Conservation (phyloP, 257 asterid species). For the Verbena officinalis region DNA sequence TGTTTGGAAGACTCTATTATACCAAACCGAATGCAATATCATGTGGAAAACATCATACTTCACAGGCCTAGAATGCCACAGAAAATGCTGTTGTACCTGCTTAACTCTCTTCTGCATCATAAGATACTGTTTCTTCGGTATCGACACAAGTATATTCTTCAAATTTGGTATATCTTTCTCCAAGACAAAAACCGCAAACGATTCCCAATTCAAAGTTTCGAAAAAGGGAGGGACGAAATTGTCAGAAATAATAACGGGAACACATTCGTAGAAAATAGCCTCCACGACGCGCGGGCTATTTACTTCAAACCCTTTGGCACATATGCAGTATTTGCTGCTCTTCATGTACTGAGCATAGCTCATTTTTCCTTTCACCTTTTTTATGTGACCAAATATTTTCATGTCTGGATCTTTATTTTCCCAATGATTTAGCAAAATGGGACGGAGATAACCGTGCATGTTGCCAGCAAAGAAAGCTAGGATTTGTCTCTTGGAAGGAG, state of each 20-base stretch:
- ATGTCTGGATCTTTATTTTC: constrained; percentile 80
- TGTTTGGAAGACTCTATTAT: constrained; percentile 64
- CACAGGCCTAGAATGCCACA: constrained; percentile 85
- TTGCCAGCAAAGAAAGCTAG: constrained; percentile 94
- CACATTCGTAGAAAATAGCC: constrained; percentile 89
- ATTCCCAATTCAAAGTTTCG: constrained; percentile 84
- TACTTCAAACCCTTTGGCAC: constrained; percentile 85
- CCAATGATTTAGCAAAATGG: constrained; percentile 69
- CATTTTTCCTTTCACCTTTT: constrained; percentile 45
- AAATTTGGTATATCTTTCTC: constrained; percentile 81
- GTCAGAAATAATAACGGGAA: constrained; percentile 94
- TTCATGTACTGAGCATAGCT: constrained; percentile 80
- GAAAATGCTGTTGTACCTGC: constrained; percentile 81
- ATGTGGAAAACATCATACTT: constrained; percentile 76
- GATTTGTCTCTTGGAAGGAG: constrained; percentile 59
- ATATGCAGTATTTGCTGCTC: constrained; percentile 91
- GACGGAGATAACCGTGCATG: constrained; percentile 96
- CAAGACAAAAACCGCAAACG: constrained; percentile 73
- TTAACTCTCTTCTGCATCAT: constrained; percentile 76
- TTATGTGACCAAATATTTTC: constrained; percentile 65
- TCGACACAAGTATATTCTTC: constrained; percentile 66
- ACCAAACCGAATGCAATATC: constrained; percentile 89
- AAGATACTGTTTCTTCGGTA: constrained; percentile 55
- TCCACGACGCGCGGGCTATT: constrained; percentile 97
- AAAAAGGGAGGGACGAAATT: constrained; percentile 85